Evolutionary conservation across 2,329 filamentous ascomycete species (phyloP), one percentile per base, ranked within the genome.

Genomic region (Fusarium robinianum): DNA sequence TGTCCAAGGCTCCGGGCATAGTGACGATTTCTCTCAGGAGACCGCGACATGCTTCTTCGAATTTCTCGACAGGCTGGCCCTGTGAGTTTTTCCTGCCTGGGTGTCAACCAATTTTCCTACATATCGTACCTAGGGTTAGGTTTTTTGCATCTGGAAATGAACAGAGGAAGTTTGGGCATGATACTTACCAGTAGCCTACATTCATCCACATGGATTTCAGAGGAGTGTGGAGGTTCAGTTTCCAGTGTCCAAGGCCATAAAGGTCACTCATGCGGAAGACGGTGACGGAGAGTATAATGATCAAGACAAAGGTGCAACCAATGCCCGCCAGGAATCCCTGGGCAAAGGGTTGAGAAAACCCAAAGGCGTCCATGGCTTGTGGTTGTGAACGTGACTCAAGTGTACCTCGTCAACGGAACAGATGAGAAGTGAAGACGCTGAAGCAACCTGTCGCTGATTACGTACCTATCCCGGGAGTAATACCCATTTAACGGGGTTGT

Each of bases 171-270:
- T 11, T 12, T 26, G 14, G 24, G 17, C n/a, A 10, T 15, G 8
- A 25, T 2, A 67, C 74, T 59, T 72, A 74, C 80, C 79, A 83
- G 47, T 78, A 82, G 1, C 79, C 80, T 65, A 83, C 74, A 43
- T 82, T 83, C 78, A 83, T 83, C 79, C 80, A 83, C 78, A 81
- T 79, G n/a, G 70, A 71, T 5, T 61, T 55, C 3, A 72, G 65
- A 1, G 74, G 72, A 1, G 76, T 58, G 12, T 69, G 63, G 15
- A 79, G 50, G 53, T 82, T 80, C 34, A 82, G 71, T 48, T 77
- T 72, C 50, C 77, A 80, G 67, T 82, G 79, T 12, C 77, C 74
- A 6, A 81, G 64, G 2, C 74, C 72, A 51, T 81, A 81, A 9
- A 64, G 47, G 35, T 67, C 64, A 31, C 56, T 61, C 33, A 41